Base-by-base conservation (phyloP, 208 protist genomes). In the Trichomonas tenax region DNA sequence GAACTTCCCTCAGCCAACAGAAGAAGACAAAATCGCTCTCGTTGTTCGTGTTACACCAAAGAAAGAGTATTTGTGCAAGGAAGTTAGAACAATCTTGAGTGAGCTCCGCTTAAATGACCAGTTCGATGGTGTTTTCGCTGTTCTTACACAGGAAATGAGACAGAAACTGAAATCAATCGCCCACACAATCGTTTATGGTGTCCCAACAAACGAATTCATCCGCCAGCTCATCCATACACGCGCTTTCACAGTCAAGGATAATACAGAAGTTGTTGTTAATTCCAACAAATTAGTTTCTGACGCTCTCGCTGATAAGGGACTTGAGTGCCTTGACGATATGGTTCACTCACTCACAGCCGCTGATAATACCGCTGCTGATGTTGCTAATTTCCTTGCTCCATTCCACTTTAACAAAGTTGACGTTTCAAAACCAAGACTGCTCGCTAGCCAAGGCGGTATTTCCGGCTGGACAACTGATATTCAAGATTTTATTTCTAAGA, bases 201-300 rank as follows among this genome's bases (percentile, higher is more conserved):
- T 44, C n/a, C 86, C 86, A 15, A 48, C 86, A 38, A 2, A 36
- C 10, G 86, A 93, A 93, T 40, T 93, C 9, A 44, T 93, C 44
- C 41, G 86, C 41, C 86, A 93, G 44, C 86, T 93, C 31, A 93
- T 93, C n/a, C 86, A 93, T 36, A 93, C 86, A 51, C 40, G 36
- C 6, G 86, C 86, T 14, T 51, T 23, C 26, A 51, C 40, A 51
- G 44, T 93, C 9, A 51, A 40, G 3, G 44, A 51, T 93, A 31
- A 44, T 38, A 51, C 45, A 38, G 86, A 93, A 93, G 31, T 51
- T 15, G 40, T 15, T 51, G 46, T 93, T 26, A 93, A 8, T 1
- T 48, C 44, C 36, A 93, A 93, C 44, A 93, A 48, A 48, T 34
- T 93, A 23, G 45, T 93, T 93, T 14, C 44, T 38, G 86, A 93